A percentile compares a stretch with the other conserved stretches of the same genome.
These are phyloP conservation scores for Cladosporium sp. DNA, from an alignment of 2,329 filamentous ascomycete genomes.

Conservation along the genomic window DNA sequence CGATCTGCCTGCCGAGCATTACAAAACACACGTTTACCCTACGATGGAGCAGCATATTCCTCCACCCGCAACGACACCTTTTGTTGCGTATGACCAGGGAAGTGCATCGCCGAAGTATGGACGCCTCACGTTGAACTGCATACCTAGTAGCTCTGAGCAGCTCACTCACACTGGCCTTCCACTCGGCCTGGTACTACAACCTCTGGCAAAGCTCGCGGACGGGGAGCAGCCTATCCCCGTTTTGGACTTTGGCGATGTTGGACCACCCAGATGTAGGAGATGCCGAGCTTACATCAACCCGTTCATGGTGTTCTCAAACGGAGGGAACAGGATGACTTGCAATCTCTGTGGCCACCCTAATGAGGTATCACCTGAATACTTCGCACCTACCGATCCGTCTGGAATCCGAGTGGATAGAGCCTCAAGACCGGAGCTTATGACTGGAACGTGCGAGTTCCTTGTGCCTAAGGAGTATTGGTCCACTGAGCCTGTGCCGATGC, in stretches of 20 bases:
- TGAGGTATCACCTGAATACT: slow-evolving; percentile 89
- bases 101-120: slow-evolving; percentile 95
- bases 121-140: slow-evolving; percentile 87
- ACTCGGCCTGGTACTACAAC: slow-evolving; percentile 83
- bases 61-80: slow-evolving; percentile 81
- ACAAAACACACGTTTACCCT: slow-evolving; percentile 82
- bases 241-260: slow-evolving; percentile 87
- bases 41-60: slow-evolving; percentile 94
- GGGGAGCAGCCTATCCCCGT: slow-evolving; percentile 87
- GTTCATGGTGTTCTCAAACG: slow-evolving; percentile 95
- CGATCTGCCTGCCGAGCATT: slow-evolving; percentile 78
- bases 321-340: slow-evolving; percentile 95
- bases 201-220: slow-evolving; percentile 74
- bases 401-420: slow-evolving; percentile 84
- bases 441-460: slow-evolving; percentile 91
- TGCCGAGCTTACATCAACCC: slow-evolving; percentile 98
- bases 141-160: slow-evolving; percentile 77
- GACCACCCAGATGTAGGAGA: slow-evolving; percentile 85
- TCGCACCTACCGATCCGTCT: slow-evolving; percentile 81
- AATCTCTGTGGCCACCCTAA: slow-evolving; percentile 98
- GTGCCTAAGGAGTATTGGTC: slow-evolving; percentile 99
- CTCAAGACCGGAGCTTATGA: slow-evolving; percentile 81
- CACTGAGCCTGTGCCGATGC: slow-evolving; percentile 81
- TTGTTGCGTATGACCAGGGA: slow-evolving; percentile 92
- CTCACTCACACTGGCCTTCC: slow-evolving; percentile 77